These are phyloP conservation scores for Rhizoclosmatium globosum DNA, from an alignment of 192 early-diverging fungal genomes.

Conservation along the genomic window DNA sequence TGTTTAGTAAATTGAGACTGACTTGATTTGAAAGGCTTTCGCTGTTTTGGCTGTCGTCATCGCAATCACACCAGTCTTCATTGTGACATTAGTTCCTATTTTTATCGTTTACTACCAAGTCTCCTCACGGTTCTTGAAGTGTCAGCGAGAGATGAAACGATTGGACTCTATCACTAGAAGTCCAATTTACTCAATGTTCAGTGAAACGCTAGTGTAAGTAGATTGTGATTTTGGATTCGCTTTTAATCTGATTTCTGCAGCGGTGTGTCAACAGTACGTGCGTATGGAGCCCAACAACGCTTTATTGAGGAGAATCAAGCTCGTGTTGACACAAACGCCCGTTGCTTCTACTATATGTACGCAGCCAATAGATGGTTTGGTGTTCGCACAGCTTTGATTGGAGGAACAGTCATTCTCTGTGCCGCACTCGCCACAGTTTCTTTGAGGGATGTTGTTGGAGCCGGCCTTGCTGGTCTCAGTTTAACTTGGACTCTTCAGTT, in stretches of 20 bases:
- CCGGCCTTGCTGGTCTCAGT: slow-evolving; percentile 89
- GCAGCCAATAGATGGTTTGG: slow-evolving; percentile 72
- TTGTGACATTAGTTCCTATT: slow-evolving; percentile 66
- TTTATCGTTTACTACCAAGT: slow-evolving; percentile 72
- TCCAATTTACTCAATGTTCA: slow-evolving; percentile 84
- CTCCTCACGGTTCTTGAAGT: slow-evolving; percentile 76
- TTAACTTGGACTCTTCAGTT: slow-evolving; percentile 86
- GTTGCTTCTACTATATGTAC: slow-evolving; percentile 88
- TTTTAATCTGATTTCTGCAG: slow-evolving; percentile 9
- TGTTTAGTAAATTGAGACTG: background rate
- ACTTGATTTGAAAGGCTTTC: slow-evolving; percentile 11
- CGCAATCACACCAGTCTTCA: slow-evolving; percentile 74
- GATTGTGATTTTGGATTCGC: background rate
- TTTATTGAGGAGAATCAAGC: slow-evolving; percentile 40
- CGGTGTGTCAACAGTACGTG: slow-evolving; percentile 54
- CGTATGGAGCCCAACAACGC: slow-evolving; percentile 49
- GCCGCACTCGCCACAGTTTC: slow-evolving; percentile 41
- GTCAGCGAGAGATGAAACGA: slow-evolving; percentile 90
- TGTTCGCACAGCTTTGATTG: slow-evolving; percentile 75
- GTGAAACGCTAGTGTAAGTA: slow-evolving; percentile 65
- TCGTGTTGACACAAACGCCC: slow-evolving; percentile 76
- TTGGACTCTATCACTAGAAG: slow-evolving; percentile 79
- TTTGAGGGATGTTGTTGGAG: slow-evolving; percentile 68
- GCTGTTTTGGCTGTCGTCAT: slow-evolving; percentile 37
- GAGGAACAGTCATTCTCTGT: slow-evolving; percentile 70